These are phyloP conservation scores for Delphinella strobiligena DNA, from an alignment of 2,329 filamentous ascomycete species.

Conservation along the genomic window DNA sequence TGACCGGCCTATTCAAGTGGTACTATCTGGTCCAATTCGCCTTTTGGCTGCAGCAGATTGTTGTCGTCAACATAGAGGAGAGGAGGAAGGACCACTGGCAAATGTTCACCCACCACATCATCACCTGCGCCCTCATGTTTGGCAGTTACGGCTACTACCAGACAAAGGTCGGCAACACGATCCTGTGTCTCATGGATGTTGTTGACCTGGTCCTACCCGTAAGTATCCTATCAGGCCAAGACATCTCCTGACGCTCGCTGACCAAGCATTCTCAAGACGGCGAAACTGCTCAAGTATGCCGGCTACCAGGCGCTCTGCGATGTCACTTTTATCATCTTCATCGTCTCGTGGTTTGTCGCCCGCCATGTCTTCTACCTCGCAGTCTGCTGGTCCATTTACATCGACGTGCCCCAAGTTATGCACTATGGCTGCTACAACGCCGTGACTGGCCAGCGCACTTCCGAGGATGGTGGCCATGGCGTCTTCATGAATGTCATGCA, in stretches of 20 bases:
- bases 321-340: slow-evolving; percentile 70
- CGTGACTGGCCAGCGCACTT: slow-evolving; percentile 42
- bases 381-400: slow-evolving; percentile 73
- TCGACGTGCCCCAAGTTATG: slow-evolving; percentile 50
- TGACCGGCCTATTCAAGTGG: slow-evolving; percentile 64
- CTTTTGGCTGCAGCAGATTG: slow-evolving; percentile 89
- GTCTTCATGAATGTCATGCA: slow-evolving; percentile 52
- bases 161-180: slow-evolving; percentile 76
- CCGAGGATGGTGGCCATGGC: slow-evolving; percentile 34
- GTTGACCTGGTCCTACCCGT: slow-evolving; percentile 83
- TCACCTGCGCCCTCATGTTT: slow-evolving; percentile 71
- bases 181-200: slow-evolving; percentile 86
- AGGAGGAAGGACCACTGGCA: slow-evolving; percentile 89
- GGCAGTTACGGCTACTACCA: slow-evolving; percentile 78
- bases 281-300: slow-evolving; percentile 89
- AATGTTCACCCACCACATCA: slow-evolving; percentile 90
- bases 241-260: slow-evolving; percentile 6
- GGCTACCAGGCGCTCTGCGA: slow-evolving; percentile 69
- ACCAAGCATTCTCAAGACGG: slow-evolving; percentile 57
- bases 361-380: slow-evolving; percentile 71
- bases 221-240: slow-evolving; percentile 21
- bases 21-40: slow-evolving; percentile 85
- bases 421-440: slow-evolving; percentile 57
- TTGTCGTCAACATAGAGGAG: slow-evolving; percentile 91
- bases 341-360: slow-evolving; percentile 70